These are phyloP conservation scores for Arthrinium phaeospermum DNA, from an alignment of 2,329 filamentous ascomycete genomes.

Conservation along the genomic window DNA sequence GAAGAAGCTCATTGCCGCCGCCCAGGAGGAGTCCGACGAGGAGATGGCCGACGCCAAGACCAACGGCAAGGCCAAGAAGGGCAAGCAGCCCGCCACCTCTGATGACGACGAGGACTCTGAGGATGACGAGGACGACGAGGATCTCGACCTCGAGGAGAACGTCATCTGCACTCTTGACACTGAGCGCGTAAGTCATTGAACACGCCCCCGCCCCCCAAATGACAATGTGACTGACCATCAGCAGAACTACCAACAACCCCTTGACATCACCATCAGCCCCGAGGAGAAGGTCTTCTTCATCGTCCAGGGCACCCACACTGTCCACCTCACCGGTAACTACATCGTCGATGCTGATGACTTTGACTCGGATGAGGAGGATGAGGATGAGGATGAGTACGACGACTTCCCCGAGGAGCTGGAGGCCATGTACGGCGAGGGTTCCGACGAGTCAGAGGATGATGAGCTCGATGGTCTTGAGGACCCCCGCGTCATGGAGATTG, in stretches of 20 bases:
- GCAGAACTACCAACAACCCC: slow-evolving; percentile 91
- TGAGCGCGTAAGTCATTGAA: slow-evolving; percentile 71
- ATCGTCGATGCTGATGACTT: slow-evolving; percentile 74
- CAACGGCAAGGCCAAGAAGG: slow-evolving; percentile 70
- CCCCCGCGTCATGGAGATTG: slow-evolving; percentile 83
- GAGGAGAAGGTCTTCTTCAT: slow-evolving; percentile 92
- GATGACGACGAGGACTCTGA: slow-evolving; percentile 54
- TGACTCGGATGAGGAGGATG: slow-evolving; percentile 65
- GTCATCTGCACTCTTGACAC: slow-evolving; percentile 96
- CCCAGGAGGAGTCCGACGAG: slow-evolving; percentile 65
- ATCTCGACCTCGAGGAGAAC: slow-evolving; percentile 80
- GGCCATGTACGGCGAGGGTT: slow-evolving; percentile 72
- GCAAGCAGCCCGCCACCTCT: slow-evolving; percentile 68
- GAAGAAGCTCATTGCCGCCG: slow-evolving; percentile 76
- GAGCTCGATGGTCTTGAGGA: slow-evolving; percentile 80
- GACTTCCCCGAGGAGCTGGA: slow-evolving; percentile 82
- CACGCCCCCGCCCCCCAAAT: slow-evolving; percentile 7
- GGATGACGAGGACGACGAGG: slow-evolving; percentile 66
- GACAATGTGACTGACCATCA: slow-evolving; percentile 1
- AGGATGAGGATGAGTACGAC: slow-evolving; percentile 78
- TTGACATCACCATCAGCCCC: slow-evolving; percentile 90
- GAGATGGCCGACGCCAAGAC: slow-evolving; percentile 69
- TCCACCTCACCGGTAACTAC: slow-evolving; percentile 97
- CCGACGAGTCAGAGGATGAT: slow-evolving; percentile 71
- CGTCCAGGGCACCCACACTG: slow-evolving; percentile 85